These are phyloP conservation scores for Nadsonia commutata DNA, from an alignment of 1,139 yeast species.

Conservation along the genomic window DNA sequence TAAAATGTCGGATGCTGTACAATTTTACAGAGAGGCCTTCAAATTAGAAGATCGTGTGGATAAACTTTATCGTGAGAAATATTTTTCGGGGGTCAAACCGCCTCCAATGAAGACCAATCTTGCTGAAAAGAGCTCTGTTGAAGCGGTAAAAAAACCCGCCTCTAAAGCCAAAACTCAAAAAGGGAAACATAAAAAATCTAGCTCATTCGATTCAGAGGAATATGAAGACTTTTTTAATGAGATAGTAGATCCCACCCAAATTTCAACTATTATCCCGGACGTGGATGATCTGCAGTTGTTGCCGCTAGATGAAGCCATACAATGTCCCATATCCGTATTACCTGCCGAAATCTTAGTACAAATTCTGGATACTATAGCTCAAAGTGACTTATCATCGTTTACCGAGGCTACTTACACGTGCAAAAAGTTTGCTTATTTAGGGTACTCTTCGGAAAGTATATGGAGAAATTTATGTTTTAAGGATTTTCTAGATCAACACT, in stretches of 20 bases:
- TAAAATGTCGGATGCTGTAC: slow-evolving; percentile 66
- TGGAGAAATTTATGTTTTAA: slow-evolving; percentile 45
- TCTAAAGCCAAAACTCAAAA: neutral
- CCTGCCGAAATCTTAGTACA: slow-evolving; percentile 52
- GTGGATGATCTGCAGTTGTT: slow-evolving; percentile 21
- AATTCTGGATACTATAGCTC: slow-evolving; percentile 39
- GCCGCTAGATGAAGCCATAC: slow-evolving; percentile 27
- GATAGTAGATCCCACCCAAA: neutral
- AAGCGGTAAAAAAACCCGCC: neutral
- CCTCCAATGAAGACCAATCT: neutral
- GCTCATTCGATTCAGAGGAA: neutral
- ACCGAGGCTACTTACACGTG: slow-evolving; percentile 50
- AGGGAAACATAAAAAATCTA: neutral
- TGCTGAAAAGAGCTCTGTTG: neutral
- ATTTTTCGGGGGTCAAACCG: slow-evolving; percentile 12
- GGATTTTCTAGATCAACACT: slow-evolving; percentile 42
- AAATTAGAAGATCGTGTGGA: slow-evolving; percentile 47
- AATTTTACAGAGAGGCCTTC: slow-evolving; percentile 57
- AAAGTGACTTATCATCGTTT: slow-evolving; percentile 46
- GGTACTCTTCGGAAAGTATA: slow-evolving; percentile 36
- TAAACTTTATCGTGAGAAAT: slow-evolving; percentile 43
- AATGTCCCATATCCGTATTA: slow-evolving; percentile 41
- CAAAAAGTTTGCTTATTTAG: slow-evolving; percentile 44
- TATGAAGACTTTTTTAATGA: neutral
- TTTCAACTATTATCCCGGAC: neutral